Conservation (phyloP, 2,329 filamentous ascomycete species). For the Fusarium nanum region DNA sequence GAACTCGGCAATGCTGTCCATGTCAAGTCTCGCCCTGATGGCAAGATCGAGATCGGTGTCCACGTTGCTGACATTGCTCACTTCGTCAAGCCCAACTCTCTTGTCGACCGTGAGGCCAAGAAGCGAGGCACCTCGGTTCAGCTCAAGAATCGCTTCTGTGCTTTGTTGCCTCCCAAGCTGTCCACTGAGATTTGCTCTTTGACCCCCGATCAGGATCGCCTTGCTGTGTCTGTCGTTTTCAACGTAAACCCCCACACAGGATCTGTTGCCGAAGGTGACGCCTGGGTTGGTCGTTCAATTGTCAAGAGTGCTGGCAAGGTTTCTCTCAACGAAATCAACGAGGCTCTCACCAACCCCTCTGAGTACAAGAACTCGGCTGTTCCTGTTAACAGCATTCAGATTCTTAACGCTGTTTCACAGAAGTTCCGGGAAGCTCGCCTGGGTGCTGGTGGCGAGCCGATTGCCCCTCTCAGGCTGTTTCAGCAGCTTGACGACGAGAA, state of each 20-base stretch:
- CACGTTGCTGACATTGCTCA: constrained; percentile 96
- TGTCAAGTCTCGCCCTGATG: constrained; percentile 84
- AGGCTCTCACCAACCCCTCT: constrained; percentile 74
- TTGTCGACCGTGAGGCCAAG: constrained; percentile 96
- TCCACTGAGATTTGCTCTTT: constrained; percentile 90
- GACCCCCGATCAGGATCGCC: constrained; percentile 85
- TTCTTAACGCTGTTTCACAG: constrained; percentile 82
- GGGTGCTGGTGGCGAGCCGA: constrained; percentile 79
- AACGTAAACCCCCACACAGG: constrained; percentile 86
- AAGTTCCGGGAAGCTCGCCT: constrained; percentile 93
- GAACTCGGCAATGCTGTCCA: constrained; percentile 95
- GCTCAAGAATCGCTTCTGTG: constrained; percentile 86
- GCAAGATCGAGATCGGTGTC: constrained; percentile 91
- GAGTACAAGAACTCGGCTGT: constrained; percentile 73
- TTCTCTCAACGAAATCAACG: constrained; percentile 86
- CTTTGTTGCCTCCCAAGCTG: constrained; percentile 89
- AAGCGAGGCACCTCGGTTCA: constrained; percentile 98
- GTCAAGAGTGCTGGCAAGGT: constrained; percentile 92
- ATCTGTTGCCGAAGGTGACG: constrained; percentile 82
- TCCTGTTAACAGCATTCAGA: constrained; percentile 80
- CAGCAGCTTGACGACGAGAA: constrained; percentile 98
- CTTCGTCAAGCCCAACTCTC: constrained; percentile 95
- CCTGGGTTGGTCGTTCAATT: constrained; percentile 93
- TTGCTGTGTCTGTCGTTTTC: constrained; percentile 94
- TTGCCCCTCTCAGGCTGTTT: constrained; percentile 87